A percentile compares a stretch with the other conserved stretches of the same genome.
Conservation (phyloP, 805 yeast species). For the Ogataea wickerhamii region DNA sequence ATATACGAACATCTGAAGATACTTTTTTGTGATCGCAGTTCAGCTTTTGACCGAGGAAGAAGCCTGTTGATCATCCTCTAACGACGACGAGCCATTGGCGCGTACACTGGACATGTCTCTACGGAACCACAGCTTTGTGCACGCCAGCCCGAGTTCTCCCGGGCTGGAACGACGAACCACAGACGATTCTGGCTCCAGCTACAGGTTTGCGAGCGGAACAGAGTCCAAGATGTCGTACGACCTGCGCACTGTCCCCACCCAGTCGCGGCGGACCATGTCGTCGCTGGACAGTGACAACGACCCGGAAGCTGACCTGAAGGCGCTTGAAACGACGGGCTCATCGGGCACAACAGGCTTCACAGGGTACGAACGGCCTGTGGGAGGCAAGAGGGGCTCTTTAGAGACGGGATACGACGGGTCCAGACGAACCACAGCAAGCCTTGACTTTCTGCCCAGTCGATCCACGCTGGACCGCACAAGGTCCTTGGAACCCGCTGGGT, state of each 20-base stretch:
- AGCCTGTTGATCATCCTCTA: no score
- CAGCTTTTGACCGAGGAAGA: no score
- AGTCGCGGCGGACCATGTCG: not conserved
- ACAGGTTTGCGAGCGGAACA: not conserved
- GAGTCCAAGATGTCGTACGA: not conserved
- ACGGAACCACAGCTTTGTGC: not conserved
- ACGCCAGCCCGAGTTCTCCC: constrained; percentile 4
- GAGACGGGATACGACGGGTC: not conserved
- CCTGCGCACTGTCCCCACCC: not conserved
- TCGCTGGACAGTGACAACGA: constrained; percentile 16
- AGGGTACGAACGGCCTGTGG: not conserved
- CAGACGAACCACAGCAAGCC: constrained; percentile 12
- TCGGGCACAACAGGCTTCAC: constrained; percentile 3
- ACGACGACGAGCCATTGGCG: no score
- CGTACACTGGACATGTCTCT: no score
- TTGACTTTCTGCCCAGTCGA: constrained; percentile 17
- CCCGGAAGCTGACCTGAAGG: constrained; percentile 19
- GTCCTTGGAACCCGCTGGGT: not conserved
- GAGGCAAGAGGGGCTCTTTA: not conserved
- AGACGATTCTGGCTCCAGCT: constrained; percentile 9
- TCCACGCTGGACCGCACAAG: constrained; percentile 5
- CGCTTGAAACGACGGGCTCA: constrained; percentile 12
- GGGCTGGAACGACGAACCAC: constrained; percentile 12
- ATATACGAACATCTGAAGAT: no score
- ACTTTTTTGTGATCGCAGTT: no score